phyloP scores from a whole-genome alignment of 371 early-diverging fungal species.

The Funneliformis caledonium region DNA sequence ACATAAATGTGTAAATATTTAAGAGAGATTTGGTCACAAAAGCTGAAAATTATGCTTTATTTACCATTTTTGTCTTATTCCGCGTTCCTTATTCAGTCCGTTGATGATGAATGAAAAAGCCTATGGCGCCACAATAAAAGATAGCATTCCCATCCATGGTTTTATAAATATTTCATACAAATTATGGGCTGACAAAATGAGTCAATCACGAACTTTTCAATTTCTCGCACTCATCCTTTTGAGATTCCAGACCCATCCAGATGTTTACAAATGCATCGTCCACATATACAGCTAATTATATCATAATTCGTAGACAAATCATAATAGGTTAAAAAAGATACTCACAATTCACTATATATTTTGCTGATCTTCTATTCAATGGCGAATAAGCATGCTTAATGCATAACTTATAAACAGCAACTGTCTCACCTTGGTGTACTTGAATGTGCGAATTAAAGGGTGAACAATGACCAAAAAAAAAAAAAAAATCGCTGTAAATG shows the following conservation, averaged over 20 bases:
- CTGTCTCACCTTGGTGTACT: conserved; percentile 1
- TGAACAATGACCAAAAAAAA: background rate
- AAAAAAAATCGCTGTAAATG: background rate
- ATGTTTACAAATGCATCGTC: no score
- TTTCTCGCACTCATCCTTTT: no score
- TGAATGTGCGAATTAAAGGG: conserved; percentile 1
- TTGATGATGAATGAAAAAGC: conserved; percentile 31
- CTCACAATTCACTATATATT: conserved; percentile 38
- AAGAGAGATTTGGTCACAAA: background rate
- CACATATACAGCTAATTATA: no score
- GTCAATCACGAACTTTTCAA: background rate
- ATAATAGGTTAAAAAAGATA: conserved; percentile 1
- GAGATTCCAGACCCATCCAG: no score
- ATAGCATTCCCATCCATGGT: conserved; percentile 18
- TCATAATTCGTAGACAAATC: background rate
- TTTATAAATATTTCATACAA: conserved; percentile 7
- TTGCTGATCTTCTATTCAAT: conserved; percentile 35
- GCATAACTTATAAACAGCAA: conserved; percentile 23
- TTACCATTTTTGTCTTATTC: conserved; percentile 36
- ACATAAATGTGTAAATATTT: background rate
- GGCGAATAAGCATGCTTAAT: conserved; percentile 12
- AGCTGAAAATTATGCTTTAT: conserved; percentile 1
- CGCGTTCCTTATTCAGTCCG: conserved; percentile 8
- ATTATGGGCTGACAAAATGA: background rate
- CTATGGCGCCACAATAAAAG: background rate